These are phyloP conservation scores for Onygenales sp. DNA, from an alignment of 2,329 filamentous ascomycete genomes.

Conservation along the genomic window DNA sequence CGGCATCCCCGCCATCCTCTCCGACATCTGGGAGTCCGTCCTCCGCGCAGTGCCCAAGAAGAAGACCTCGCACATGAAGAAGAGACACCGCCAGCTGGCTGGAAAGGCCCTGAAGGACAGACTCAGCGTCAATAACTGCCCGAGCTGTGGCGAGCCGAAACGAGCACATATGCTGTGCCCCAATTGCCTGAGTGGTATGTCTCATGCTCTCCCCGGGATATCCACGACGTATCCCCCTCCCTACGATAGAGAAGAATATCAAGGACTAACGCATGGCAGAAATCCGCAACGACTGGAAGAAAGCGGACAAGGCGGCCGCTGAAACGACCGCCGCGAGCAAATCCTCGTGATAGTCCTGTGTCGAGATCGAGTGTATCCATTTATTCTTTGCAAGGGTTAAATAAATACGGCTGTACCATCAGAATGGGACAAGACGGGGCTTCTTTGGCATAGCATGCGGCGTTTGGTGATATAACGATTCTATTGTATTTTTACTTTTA, in stretches of 20 bases:
- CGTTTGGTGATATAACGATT: constrained; percentile 6
- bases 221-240: neutral
- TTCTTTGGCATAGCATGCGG: constrained; percentile 8
- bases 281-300: constrained; percentile 39
- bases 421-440: neutral
- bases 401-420: neutral
- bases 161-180: constrained; percentile 82
- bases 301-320: constrained; percentile 18
- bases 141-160: constrained; percentile 79
- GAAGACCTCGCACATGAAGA: constrained; percentile 96
- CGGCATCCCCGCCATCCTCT: constrained; percentile 59
- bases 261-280: constrained; percentile 18
- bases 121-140: constrained; percentile 76
- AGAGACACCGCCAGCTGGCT: constrained; percentile 84
- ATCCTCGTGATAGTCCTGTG: neutral
- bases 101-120: constrained; percentile 92
- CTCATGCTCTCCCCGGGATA: neutral
- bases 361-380: neutral
- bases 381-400: neutral
- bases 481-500: neutral
- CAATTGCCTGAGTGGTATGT: constrained; percentile 72
- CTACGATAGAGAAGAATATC: neutral
- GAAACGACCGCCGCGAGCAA: constrained; percentile 18
- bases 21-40: constrained; percentile 85
- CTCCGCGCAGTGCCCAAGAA: constrained; percentile 94